A percentile compares a stretch with the other conserved stretches of the same genome.
phyloP scores from a whole-genome alignment of 2,329 filamentous ascomycete genomes.

The Cadophora sp. region DNA sequence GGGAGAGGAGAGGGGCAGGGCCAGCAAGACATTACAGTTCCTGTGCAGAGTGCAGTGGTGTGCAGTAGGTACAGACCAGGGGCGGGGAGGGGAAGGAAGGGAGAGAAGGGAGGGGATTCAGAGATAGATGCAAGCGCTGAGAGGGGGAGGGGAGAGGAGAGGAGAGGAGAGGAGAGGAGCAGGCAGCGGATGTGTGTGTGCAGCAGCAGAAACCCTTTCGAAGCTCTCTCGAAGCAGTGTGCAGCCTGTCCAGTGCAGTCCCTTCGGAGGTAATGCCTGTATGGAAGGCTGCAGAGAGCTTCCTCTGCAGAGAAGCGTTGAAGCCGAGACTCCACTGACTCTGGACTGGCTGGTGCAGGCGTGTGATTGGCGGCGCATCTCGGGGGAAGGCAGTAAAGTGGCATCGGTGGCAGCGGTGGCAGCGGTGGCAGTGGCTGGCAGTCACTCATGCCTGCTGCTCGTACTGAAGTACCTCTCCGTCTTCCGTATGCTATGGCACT shows the following conservation, averaged over 20 bases:
- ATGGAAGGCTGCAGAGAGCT: slow-evolving; percentile 44
- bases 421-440: background rate
- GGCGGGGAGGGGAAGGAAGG: background rate
- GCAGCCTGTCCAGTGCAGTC: slow-evolving; percentile 6
- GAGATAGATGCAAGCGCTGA: slow-evolving; percentile 17
- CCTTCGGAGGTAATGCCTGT: slow-evolving; percentile 25
- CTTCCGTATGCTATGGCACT: no score
- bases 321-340: slow-evolving; percentile 1
- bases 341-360: background rate
- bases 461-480: no score
- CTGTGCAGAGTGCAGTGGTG: no score
- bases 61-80: slow-evolving; percentile 4
- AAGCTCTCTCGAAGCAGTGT: slow-evolving; percentile 11
- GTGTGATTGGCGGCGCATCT: slow-evolving; percentile 16
- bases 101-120: slow-evolving; percentile 10
- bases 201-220: background rate
- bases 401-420: no score
- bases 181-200: background rate
- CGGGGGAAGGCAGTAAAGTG: background rate
- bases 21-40: background rate
- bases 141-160: background rate
- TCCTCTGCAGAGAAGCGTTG: slow-evolving; percentile 36
- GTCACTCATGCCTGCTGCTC: no score
- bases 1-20: background rate
- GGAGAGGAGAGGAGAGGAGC: background rate